These are phyloP conservation scores for Diaporthe sp. DNA, from an alignment of 2,329 filamentous ascomycete genomes.

Conservation along the genomic window DNA sequence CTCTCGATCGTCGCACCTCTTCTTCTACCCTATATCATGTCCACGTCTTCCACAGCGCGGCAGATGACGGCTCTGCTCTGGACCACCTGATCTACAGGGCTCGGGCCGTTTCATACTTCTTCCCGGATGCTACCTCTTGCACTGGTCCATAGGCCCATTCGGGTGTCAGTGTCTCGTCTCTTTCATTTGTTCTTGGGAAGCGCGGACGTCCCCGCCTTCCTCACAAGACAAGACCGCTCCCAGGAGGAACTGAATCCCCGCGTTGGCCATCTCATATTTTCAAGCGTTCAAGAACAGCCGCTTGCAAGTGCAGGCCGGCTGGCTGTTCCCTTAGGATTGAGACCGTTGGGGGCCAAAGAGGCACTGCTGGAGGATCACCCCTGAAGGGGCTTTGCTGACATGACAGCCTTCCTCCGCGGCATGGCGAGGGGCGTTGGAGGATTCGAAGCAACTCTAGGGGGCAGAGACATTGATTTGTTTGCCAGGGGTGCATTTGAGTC, in stretches of 20 bases:
- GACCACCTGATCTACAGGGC: conserved; percentile 10
- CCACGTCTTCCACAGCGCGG: neutral
- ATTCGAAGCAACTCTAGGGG: neutral
- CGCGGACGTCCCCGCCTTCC: neutral
- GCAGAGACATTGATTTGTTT: neutral
- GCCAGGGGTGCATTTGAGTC: neutral
- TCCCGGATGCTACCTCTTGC: conserved; percentile 14
- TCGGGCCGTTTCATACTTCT: conserved; percentile 19
- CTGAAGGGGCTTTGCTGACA: too few species aligned
- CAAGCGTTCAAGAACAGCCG: neutral
- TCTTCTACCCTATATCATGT: neutral
- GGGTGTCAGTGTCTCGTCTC: neutral
- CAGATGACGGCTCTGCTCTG: neutral
- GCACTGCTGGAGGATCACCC: neutral
- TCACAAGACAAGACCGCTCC: neutral
- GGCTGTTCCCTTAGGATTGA: conserved; percentile 6
- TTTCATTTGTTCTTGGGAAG: neutral
- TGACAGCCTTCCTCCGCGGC: too few species aligned
- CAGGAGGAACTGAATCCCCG: neutral
- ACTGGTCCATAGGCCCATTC: neutral
- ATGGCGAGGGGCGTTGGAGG: neutral
- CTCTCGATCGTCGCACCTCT: neutral
- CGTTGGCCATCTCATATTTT: neutral
- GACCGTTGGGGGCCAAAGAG: neutral
- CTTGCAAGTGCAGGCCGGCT: neutral